A percentile compares a stretch with the other conserved stretches of the same genome.
Conservation (phyloP, 2,329 filamentous ascomycete genomes). For the Colletotrichum nymphaeae region DNA sequence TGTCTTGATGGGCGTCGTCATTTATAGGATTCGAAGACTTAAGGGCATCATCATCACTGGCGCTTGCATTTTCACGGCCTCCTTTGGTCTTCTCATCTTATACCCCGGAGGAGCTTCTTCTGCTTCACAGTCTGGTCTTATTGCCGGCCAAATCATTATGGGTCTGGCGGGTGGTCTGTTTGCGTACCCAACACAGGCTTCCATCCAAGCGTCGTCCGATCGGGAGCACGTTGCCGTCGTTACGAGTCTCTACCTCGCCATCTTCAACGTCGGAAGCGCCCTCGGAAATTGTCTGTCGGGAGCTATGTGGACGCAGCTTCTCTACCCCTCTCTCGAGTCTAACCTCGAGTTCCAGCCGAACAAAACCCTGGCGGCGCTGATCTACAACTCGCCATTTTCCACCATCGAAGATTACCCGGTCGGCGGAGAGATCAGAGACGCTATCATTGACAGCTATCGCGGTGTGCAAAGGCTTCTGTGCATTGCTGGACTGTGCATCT, state of each 20-base stretch:
- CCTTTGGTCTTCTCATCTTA: constrained; percentile 66
- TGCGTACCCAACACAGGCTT: constrained; percentile 53
- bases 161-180: constrained; percentile 71
- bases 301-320: constrained; percentile 55
- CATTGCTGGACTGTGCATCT: constrained; percentile 38
- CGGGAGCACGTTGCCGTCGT: constrained; percentile 52
- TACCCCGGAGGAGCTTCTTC: constrained; percentile 61
- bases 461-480: constrained; percentile 36
- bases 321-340: constrained; percentile 45
- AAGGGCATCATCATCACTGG: constrained; percentile 70
- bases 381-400: constrained; percentile 52
- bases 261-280: constrained; percentile 55
- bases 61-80: constrained; percentile 65
- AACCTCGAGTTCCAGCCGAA: constrained; percentile 50
- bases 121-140: constrained; percentile 59
- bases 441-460: constrained; percentile 37
- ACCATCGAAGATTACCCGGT: constrained; percentile 47
- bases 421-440: constrained; percentile 32
- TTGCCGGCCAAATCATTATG: constrained; percentile 66
- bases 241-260: constrained; percentile 52
- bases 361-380: constrained; percentile 46
- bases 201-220: constrained; percentile 51
- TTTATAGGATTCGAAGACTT: constrained; percentile 63
- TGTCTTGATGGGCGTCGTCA: constrained; percentile 60
- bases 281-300: constrained; percentile 54